Evolutionary conservation across 2,329 filamentous ascomycete species (phyloP).

Genomic region (Aspergillus fructus): DNA sequence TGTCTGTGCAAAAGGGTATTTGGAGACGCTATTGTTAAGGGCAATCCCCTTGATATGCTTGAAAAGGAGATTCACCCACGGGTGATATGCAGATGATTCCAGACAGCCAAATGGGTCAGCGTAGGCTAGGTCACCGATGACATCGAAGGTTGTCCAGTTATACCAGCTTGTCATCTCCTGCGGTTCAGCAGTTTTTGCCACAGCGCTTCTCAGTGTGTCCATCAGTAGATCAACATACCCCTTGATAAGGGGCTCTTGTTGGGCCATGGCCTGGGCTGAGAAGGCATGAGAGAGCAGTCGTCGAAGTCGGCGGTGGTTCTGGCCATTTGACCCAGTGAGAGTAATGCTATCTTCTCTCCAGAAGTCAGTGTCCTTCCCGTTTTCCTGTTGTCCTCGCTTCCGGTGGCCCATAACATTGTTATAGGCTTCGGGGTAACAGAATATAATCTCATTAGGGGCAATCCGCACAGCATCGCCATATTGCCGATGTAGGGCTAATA

Average conservation of each 20-base stretch:
- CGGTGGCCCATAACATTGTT: conserved; percentile 35
- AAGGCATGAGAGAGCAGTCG: too few relatives aligned
- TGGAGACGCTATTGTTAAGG: not conserved
- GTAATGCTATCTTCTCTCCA: not conserved
- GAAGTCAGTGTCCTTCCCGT: not conserved
- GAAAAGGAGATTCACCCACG: conserved; percentile 13
- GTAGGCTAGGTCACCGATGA: conserved; percentile 17
- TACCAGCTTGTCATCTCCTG: conserved; percentile 9
- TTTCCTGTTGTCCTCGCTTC: conserved; percentile 1
- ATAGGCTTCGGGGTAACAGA: conserved; percentile 30
- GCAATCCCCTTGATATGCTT: conserved; percentile 3
- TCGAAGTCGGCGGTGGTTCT: too few relatives aligned
- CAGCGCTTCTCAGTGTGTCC: too few relatives aligned
- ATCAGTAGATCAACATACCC: too few relatives aligned
- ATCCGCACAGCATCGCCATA: conserved; percentile 40
- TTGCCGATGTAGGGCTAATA: conserved; percentile 23
- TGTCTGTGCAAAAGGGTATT: not conserved
- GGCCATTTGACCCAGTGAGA: too few relatives aligned
- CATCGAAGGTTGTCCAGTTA: conserved; percentile 18
- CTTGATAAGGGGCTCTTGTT: too few relatives aligned
- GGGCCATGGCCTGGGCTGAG: too few relatives aligned
- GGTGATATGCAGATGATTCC: not conserved
- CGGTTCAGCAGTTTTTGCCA: not conserved
- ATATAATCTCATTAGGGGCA: conserved; percentile 41
- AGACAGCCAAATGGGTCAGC: conserved; percentile 12